Evolutionary conservation across 2,329 filamentous ascomycete genomes (phyloP).

Genomic region (Ascochyta clinopodiicola): DNA sequence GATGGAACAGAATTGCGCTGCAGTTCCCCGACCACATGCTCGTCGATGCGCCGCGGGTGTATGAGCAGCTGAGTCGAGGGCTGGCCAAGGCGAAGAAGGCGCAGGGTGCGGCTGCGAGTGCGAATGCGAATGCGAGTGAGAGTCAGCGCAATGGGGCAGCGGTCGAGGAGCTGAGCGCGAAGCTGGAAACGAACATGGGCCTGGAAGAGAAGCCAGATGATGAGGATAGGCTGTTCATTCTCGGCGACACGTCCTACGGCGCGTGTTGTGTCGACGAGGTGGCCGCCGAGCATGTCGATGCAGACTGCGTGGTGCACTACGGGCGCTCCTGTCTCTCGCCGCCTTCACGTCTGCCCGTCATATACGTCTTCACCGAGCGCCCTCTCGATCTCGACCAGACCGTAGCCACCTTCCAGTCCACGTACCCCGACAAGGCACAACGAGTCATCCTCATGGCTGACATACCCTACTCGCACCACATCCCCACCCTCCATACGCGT

Average conservation of each 20-base stretch:
- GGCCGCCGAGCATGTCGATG: conserved; percentile 89
- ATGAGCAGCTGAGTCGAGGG: conserved; percentile 66
- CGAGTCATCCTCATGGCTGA: conserved; percentile 87
- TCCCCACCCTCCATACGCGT: conserved; percentile 62
- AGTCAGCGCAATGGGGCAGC: not conserved
- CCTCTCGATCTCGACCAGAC: conserved; percentile 68
- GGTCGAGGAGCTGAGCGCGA: conserved; percentile 25
- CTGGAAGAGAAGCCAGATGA: conserved; percentile 23
- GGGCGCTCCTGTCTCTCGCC: conserved; percentile 91
- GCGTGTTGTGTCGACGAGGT: conserved; percentile 97
- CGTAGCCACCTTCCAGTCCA: conserved; percentile 67
- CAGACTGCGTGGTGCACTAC: conserved; percentile 93
- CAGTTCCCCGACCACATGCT: conserved; percentile 97
- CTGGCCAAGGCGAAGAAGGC: conserved; percentile 46
- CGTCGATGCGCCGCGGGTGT: conserved; percentile 80
- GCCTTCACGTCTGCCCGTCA: conserved; percentile 82
- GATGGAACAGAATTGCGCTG: conserved; percentile 81
- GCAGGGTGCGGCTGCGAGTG: conserved; percentile 11
- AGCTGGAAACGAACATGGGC: conserved; percentile 23
- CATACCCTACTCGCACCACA: conserved; percentile 81
- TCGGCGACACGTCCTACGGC: conserved; percentile 96
- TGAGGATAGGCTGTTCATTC: conserved; percentile 72
- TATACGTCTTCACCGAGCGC: conserved; percentile 86
- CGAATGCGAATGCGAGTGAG: not conserved
- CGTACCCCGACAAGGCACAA: conserved; percentile 68